Evolutionary conservation across 2,329 filamentous ascomycete species (phyloP), one percentile per base, ranked within the genome.

Genomic region (Diaporthe nobilis): DNA sequence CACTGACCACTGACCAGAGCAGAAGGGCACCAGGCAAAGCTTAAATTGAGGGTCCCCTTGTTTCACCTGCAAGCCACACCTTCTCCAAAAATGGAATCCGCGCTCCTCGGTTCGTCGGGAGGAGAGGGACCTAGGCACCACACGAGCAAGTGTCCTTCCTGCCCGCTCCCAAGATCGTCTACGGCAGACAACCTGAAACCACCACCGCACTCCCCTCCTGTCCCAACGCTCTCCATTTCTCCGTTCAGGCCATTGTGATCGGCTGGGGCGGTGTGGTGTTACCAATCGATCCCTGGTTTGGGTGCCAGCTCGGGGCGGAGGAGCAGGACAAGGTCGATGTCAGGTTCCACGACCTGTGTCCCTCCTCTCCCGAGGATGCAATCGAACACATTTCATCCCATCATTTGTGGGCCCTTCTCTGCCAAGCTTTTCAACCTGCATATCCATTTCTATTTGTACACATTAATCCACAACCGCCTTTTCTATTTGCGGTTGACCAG

Each of bases 41-140:
- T 70, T 70, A 70, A 70, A 70, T 55, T 70, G 65, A 70, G 65
- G 65, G 49, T 55, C 65, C n/a, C 65, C 65, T 70, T 70, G 65
- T 70, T 70, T 70, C 65, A 70, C 37, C 31, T 28, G n/a, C 65
- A 70, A 70, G 49, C 65, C 65, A 70, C 65, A 31, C 65, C 65
- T 51, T 51, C 65, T 70, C 65, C 65, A 70, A 70, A 53, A 70
- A 39, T 70, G 65, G 65, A 70, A 70, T 39, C 65, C 47, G 31
- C 65, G 65, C 65, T 39, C 65, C 44, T 51, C 22, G 44, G 44
- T 10, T 37, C 44, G 42, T 34, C 61, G 28, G 42, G 42, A 20
- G 42, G 42, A 28, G 7, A 42, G 57, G 34, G 25, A 44, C 6
- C 58, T 28, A 9, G 37, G 12, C n/a, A 42, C 22, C 20, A n/a